These are phyloP conservation scores for Deuterostichococcus epilithicus DNA, from an alignment of 139 green algal genomes.

Conservation along the genomic window DNA sequence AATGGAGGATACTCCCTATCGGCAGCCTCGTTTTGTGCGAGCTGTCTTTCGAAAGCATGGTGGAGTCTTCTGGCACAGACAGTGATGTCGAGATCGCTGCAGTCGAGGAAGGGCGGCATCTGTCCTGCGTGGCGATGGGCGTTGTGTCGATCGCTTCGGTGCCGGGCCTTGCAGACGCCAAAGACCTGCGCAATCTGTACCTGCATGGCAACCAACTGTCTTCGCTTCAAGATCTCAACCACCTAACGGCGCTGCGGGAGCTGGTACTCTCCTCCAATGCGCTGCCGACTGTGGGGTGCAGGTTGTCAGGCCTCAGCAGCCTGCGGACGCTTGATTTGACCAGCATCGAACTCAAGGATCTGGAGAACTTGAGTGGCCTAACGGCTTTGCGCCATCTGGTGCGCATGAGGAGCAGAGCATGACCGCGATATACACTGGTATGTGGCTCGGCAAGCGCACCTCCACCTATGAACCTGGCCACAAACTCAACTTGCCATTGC, in stretches of 20 bases:
- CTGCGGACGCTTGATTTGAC: not conserved
- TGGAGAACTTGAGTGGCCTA: not conserved
- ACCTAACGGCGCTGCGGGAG: not conserved
- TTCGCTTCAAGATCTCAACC: not conserved
- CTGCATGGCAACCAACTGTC: not conserved
- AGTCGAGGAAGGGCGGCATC: not conserved
- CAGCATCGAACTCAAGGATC: not conserved
- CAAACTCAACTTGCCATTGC: no score
- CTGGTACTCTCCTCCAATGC: not conserved
- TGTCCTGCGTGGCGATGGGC: not conserved
- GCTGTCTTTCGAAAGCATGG: not conserved
- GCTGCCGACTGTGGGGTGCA: not conserved
- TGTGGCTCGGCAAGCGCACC: no score
- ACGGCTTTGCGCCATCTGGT: not conserved
- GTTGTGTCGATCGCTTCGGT: not conserved
- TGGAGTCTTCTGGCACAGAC: not conserved
- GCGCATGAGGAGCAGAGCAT: no score
- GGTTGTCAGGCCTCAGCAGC: not conserved
- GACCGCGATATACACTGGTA: no score
- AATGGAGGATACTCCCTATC: no score
- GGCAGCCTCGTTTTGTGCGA: no score
- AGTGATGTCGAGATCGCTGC: not conserved
- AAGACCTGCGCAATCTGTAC: not conserved
- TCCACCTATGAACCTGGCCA: no score
- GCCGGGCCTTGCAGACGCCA: not conserved